A percentile compares a stretch with the other conserved stretches of the same genome.
Evolutionary conservation across 345 rosid species (phyloP).

Genomic region (Conringia planisiliqua): DNA sequence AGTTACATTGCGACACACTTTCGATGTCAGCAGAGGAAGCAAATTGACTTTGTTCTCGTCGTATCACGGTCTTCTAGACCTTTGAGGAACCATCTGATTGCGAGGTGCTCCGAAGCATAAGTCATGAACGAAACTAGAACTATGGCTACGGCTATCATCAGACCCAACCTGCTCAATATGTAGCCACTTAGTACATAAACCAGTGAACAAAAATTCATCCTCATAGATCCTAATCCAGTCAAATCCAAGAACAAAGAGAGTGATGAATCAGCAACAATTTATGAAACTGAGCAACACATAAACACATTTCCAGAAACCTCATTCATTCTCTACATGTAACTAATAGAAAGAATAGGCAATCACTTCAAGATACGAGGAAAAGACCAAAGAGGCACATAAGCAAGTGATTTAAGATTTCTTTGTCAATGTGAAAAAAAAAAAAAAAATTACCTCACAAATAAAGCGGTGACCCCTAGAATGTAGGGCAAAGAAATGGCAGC

Average conservation of each 20-base stretch:
- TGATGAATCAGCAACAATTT: background rate
- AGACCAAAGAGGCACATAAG: slow-evolving; percentile 2
- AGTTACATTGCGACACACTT: slow-evolving; percentile 21
- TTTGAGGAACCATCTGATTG: slow-evolving; percentile 55
- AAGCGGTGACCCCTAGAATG: slow-evolving; percentile 73
- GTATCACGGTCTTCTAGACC: slow-evolving; percentile 69
- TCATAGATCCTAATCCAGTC: background rate
- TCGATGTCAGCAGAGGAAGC: slow-evolving; percentile 43
- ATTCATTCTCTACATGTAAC: background rate
- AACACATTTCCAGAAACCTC: background rate
- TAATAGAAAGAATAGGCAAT: background rate
- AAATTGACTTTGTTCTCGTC: slow-evolving; percentile 41
- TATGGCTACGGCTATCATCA: slow-evolving; percentile 79
- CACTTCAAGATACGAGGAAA: background rate
- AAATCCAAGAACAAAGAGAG: background rate
- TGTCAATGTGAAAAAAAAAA: background rate
- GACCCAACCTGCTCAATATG: slow-evolving; percentile 58
- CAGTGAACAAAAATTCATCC: background rate
- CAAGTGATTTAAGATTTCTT: background rate
- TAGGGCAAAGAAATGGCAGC: slow-evolving; percentile 69
- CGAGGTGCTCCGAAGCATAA: slow-evolving; percentile 82
- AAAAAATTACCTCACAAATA: slow-evolving; percentile 60
- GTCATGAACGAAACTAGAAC: slow-evolving; percentile 86
- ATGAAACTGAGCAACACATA: background rate
- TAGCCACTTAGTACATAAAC: slow-evolving; percentile 6